These are phyloP conservation scores for Sinapis alba DNA, from an alignment of 441 rosid species.

Conservation along the genomic window DNA sequence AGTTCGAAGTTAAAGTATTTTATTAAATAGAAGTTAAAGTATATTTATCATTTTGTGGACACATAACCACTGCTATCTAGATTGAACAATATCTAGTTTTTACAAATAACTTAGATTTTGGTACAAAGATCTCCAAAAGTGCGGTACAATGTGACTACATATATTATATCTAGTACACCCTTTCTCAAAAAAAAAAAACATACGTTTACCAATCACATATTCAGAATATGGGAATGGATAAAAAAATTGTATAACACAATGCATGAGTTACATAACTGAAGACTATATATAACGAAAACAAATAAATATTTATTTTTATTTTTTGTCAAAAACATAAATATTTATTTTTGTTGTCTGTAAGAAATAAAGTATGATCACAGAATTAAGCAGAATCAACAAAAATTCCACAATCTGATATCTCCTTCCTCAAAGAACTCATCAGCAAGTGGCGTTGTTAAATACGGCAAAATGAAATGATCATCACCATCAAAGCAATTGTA, in stretches of 20 bases:
- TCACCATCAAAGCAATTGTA: conserved; percentile 53
- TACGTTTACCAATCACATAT: background rate
- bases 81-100: conserved; percentile 6
- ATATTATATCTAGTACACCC: no score
- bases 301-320: no score
- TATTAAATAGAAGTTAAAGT: no score
- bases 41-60: no score
- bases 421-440: conserved; percentile 68
- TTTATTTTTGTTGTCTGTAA: background rate
- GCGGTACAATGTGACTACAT: no score
- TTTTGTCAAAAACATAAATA: no score
- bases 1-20: no score
- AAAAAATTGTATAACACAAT: conserved; percentile 12
- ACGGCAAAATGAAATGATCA: conserved; percentile 48
- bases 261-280: conserved; percentile 24
- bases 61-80: no score
- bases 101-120: conserved; percentile 9
- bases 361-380: conserved; percentile 11
- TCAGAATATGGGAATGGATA: conserved; percentile 9
- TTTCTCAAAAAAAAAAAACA: no score
- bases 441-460: conserved; percentile 38
- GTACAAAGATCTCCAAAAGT: conserved; percentile 25
- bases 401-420: conserved; percentile 79
- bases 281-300: conserved; percentile 16
- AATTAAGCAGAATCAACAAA: conserved; percentile 43